Evolutionary conservation across 2,329 filamentous ascomycete species (phyloP), one percentile per base, ranked within the genome.

Genomic region (Diaporthe capsici): DNA sequence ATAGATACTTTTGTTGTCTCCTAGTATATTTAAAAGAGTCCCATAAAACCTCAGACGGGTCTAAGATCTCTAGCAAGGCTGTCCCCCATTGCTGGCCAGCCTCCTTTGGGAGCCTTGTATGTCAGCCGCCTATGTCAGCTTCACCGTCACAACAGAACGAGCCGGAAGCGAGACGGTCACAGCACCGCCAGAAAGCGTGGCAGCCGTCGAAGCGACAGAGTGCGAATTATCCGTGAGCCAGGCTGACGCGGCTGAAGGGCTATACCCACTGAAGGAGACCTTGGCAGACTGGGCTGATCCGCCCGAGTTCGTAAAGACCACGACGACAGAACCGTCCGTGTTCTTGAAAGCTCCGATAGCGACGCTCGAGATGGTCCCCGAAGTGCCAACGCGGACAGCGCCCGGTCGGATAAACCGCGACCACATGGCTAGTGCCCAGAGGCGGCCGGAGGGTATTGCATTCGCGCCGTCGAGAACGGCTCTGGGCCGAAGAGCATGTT

Each of bases 151-250:
- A 8, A 81, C 79, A 8, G 75, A 77, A 31, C 79, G 75, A 20
- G 75, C 75, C 42, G 80, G 80, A 39, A 81, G 65, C 34, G 76
- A 78, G 7, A 80, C 80, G n/a, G 76, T 78, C 10, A 77, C 79
- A 20, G 75, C 74, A 15, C 77, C 77, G 2, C 77, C 78, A 20
- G 77, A 76, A 4, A 80, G 63, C 15, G 71, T 73, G 17, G 75
- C 75, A 7, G 67, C 37, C 9, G 79, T 79, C 9, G 76, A 13
- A 15, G 78, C 78, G 51, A 82, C 79, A 44, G 78, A 77, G 75
- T 80, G 74, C 15, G 77, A 77, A 22, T 84, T 84, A 78, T 86
- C 82, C 0, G 84, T 86, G 25, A 85, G 74, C 80, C 82, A 87
- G 13, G 83, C 82, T 44, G 78, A 80, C 4, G 81, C 83, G 13